phyloP scores from a whole-genome alignment of 768 basidiomycete species.

The Melanogaster broomeanus region DNA sequence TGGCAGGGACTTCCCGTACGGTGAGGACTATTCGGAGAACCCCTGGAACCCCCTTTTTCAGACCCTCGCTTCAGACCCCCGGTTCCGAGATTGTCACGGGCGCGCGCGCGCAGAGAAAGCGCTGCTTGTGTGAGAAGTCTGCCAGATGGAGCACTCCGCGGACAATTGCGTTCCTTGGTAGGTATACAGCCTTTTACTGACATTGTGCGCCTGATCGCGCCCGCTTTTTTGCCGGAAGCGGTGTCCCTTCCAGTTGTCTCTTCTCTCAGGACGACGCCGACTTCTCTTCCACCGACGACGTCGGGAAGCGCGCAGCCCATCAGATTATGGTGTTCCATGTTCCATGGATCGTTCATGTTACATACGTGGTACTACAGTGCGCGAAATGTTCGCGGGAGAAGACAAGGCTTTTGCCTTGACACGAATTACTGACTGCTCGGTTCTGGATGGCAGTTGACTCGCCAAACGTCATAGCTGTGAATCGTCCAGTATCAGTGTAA shows the following conservation, averaged over 20 bases:
- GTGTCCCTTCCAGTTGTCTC: not conserved
- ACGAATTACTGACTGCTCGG: too few species aligned
- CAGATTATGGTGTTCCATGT: not conserved
- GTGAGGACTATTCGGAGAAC: not conserved
- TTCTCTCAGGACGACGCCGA: not conserved
- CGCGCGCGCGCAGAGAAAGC: not conserved
- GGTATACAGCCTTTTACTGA: not conserved
- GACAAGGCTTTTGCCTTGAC: slow-evolving; percentile 3
- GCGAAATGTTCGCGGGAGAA: slow-evolving; percentile 32
- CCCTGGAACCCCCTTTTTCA: not conserved
- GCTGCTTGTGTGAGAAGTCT: not conserved
- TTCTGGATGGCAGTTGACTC: slow-evolving; percentile 3
- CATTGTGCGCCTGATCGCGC: not conserved
- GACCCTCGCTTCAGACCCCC: not conserved
- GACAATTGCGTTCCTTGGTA: not conserved
- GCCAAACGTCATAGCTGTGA: not conserved
- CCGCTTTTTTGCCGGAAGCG: slow-evolving; percentile 1
- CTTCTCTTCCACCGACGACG: not conserved
- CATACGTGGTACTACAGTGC: slow-evolving; percentile 1
- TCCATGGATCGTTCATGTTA: slow-evolving; percentile 4
- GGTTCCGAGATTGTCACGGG: not conserved
- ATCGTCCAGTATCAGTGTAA: not conserved
- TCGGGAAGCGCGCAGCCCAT: not conserved
- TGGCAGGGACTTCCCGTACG: not conserved
- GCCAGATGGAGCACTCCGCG: not conserved